Base-by-base conservation (phyloP, 352 stramenopile genomes). In the Phytophthora sansomeana region DNA sequence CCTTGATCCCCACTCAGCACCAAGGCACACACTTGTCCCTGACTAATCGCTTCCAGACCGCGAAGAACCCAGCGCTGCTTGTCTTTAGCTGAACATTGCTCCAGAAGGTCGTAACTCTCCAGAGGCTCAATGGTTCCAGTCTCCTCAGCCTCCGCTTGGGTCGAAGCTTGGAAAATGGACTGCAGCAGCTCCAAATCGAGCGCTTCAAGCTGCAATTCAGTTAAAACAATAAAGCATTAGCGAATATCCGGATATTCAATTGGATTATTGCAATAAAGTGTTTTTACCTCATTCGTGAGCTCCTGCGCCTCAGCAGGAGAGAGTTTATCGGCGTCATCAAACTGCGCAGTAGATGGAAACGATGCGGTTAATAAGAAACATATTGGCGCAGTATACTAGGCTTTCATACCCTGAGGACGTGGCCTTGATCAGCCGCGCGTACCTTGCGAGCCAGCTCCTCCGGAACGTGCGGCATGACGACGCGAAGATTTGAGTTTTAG, bases 1-100 rank as follows among this genome's bases (percentile, higher is more conserved):
- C 98, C 98, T 78, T 99, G 97, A 24, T 97, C 97, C 35, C 97
- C 97, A 36, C 85, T 85, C 48, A 99, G 76, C 4, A 99, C 82
- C 17, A 99, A 61, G 44, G 96, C 91, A n/a, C 95, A 97, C 5
- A 99, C 92, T 69, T 99, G 39, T 16, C 92, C 87, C 6, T 82
- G 60, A 39, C 50, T 53, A 17, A 99, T 93, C 6, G 95, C 96
- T 16, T 96, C 71, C 1, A 96, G 75, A 1, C 90, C 92, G 5
- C 62, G 67, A 28, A 63, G 29, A 26, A 52, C 50, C 87, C 87
- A 95, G 19, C 44, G 66, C 16, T 81, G 39, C 41, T 81, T 82
- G 28, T 88, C 64, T 10, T 75, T 67, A n/a, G 35, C 41, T 7
- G 72, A 67, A 50, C 80, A 85, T 51, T 77, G 55, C 13, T 87